These are phyloP conservation scores for Fraxinus cuspidata DNA, from an alignment of 257 asterid species.

Conservation along the genomic window DNA sequence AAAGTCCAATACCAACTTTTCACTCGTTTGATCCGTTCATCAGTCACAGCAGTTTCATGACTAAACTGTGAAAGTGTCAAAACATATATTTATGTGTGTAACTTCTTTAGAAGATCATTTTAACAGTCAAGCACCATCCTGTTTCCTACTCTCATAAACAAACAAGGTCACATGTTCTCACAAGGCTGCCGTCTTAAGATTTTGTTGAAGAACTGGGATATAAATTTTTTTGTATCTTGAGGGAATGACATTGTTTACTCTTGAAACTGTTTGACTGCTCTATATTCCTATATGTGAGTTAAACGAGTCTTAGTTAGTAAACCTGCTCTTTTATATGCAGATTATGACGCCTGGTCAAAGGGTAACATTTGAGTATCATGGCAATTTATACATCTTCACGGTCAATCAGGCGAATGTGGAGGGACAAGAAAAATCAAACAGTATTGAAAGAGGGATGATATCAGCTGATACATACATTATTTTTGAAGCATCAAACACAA, in stretches of 20 bases:
- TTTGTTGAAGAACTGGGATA: neutral
- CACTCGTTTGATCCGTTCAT: neutral
- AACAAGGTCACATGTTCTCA: neutral
- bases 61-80: slow-evolving; percentile 16
- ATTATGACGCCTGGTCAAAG: slow-evolving; percentile 86
- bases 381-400: slow-evolving; percentile 75
- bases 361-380: slow-evolving; percentile 87
- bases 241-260: neutral
- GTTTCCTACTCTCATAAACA: slow-evolving; percentile 8
- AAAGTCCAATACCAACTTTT: neutral
- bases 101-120: slow-evolving; percentile 6
- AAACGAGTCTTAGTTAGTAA: neutral
- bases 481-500: slow-evolving; percentile 75
- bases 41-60: neutral
- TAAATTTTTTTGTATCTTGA: neutral
- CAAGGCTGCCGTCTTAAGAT: neutral
- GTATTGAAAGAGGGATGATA: slow-evolving; percentile 79
- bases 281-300: neutral
- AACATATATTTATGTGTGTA: slow-evolving; percentile 12
- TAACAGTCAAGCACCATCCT: neutral
- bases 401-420: slow-evolving; percentile 83
- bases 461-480: slow-evolving; percentile 83
- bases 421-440: slow-evolving; percentile 62
- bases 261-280: slow-evolving; percentile 1
- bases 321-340: slow-evolving; percentile 42